Evolutionary conservation across 2,329 filamentous ascomycete genomes (phyloP).

Genomic region (Metarhizium brunneum): DNA sequence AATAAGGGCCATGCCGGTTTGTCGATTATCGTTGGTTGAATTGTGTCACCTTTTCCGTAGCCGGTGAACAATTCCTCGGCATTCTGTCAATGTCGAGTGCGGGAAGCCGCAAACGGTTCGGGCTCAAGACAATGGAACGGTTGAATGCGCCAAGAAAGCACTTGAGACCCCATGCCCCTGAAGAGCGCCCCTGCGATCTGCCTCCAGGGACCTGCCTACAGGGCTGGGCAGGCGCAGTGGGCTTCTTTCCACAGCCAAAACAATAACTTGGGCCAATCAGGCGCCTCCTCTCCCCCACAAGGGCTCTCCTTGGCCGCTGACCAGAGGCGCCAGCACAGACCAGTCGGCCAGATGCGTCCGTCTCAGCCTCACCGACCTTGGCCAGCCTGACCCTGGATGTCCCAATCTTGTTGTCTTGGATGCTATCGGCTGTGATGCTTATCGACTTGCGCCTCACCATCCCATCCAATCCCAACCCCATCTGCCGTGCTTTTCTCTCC

Average conservation of each 20-base stretch:
- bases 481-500: neutral
- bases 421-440: neutral
- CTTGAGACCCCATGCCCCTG: no score
- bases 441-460: neutral
- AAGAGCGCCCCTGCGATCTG: no score
- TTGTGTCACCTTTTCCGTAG: neutral
- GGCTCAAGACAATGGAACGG: neutral
- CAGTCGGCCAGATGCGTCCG: neutral
- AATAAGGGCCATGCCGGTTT: no score
- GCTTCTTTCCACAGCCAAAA: no score
- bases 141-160: no score
- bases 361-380: neutral
- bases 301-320: neutral
- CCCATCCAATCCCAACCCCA: neutral
- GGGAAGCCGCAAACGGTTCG: neutral
- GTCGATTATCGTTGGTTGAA: no score
- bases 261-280: neutral
- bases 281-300: neutral
- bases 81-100: no score
- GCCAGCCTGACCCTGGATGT: neutral
- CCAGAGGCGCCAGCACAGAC: neutral
- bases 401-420: neutral
- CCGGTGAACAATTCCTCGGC: no score
- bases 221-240: neutral
- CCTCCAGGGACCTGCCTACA: neutral